These are phyloP conservation scores for Breynia disticha DNA, from an alignment of 441 rosid species.

Conservation along the genomic window DNA sequence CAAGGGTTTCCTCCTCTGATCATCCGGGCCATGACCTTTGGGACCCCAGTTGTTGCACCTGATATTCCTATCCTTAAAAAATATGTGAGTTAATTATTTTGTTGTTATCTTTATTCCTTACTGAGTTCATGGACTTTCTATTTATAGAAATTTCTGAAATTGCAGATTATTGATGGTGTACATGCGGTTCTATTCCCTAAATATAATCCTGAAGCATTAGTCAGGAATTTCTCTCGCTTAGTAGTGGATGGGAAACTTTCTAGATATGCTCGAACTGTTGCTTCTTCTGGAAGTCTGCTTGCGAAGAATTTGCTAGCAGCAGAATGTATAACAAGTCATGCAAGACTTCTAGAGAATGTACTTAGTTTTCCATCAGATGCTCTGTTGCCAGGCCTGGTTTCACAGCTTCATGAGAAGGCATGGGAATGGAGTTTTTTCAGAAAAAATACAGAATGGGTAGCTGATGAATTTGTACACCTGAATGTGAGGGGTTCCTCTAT, in stretches of 20 bases:
- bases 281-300: conserved; percentile 68
- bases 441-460: conserved; percentile 34
- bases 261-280: conserved; percentile 57
- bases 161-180: conserved; percentile 64
- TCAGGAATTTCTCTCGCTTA: conserved; percentile 63
- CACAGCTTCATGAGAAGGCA: conserved; percentile 47
- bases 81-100: conserved; percentile 48
- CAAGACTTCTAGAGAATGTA: conserved; percentile 66
- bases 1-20: conserved; percentile 81
- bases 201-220: conserved; percentile 61
- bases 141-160: conserved; percentile 15
- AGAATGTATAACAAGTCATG: conserved; percentile 72
- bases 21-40: conserved; percentile 88
- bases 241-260: conserved; percentile 76
- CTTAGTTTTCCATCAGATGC: conserved; percentile 73
- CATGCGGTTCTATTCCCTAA: conserved; percentile 62
- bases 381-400: conserved; percentile 55
- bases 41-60: conserved; percentile 66
- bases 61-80: conserved; percentile 69
- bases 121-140: conserved; percentile 6
- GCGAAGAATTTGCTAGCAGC: conserved; percentile 76
- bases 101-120: conserved; percentile 12
- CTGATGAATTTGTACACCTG: conserved; percentile 24
- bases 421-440: conserved; percentile 85
- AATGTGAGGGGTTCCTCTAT: conserved; percentile 24